Conservation (phyloP, 768 basidiomycete genomes). For the Amanita brunnescens region DNA sequence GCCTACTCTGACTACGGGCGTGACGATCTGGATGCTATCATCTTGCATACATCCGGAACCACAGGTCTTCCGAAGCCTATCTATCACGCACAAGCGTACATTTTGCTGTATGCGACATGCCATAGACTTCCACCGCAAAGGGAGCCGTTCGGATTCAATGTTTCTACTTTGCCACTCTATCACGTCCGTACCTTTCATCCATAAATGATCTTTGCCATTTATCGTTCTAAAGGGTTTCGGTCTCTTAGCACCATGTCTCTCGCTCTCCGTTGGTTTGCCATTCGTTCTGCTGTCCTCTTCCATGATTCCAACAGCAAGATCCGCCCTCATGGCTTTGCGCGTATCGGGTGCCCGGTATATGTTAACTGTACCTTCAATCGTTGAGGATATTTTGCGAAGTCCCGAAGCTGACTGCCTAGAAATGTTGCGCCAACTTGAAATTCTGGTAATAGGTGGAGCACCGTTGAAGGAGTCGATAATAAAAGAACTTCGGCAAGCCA, state of each 20-base stretch:
- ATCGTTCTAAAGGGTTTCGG: constrained; percentile 25
- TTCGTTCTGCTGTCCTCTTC: constrained; percentile 27
- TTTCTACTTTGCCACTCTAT: constrained; percentile 30
- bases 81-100: constrained; percentile 24
- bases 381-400: constrained; percentile 26
- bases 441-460: constrained; percentile 30
- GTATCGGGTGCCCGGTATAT: constrained; percentile 23
- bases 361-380: constrained; percentile 30
- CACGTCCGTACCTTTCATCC: constrained; percentile 19
- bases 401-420: constrained; percentile 19
- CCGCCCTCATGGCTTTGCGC: constrained; percentile 17
- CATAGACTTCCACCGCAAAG: constrained; percentile 25
- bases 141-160: constrained; percentile 21
- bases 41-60: constrained; percentile 44
- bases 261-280: constrained; percentile 29
- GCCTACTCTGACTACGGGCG: constrained; percentile 15
- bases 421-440: constrained; percentile 21
- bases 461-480: constrained; percentile 30
- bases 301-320: constrained; percentile 26
- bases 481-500: constrained; percentile 18
- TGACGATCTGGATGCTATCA: constrained; percentile 28
- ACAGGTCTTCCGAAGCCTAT: constrained; percentile 44
- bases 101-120: constrained; percentile 25
- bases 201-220: neutral
- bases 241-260: constrained; percentile 25